phyloP scores from a whole-genome alignment of 2,329 filamentous ascomycete genomes.

The Sporothrix inflata region DNA sequence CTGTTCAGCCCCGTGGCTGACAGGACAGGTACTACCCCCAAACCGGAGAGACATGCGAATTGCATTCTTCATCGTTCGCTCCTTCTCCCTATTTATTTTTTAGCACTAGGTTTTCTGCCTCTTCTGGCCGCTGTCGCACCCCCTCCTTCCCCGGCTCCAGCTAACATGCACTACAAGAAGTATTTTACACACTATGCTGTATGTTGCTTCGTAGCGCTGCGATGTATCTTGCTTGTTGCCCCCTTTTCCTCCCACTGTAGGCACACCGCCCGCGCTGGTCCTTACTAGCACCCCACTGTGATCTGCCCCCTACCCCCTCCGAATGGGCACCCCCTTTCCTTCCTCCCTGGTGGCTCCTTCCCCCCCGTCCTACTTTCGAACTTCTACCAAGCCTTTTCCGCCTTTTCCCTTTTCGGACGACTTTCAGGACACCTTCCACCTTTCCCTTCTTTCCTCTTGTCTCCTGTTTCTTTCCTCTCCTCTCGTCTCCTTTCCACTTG shows the following conservation, averaged over 20 bases:
- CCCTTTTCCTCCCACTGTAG: conserved; percentile 7
- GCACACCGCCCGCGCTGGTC: neutral
- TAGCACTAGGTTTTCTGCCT: neutral
- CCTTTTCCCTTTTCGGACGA: conserved; percentile 28
- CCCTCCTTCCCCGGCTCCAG: neutral
- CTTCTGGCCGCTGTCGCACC: neutral
- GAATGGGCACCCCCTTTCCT: conserved; percentile 12
- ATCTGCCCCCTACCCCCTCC: neutral
- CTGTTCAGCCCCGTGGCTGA: neutral
- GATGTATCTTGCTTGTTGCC: neutral
- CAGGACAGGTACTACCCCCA: neutral
- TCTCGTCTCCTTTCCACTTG: conserved; percentile 8
- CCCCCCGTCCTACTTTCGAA: neutral
- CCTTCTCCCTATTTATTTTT: conserved; percentile 10
- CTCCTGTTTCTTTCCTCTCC: conserved; percentile 14
- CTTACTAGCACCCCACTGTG: conserved; percentile 25
- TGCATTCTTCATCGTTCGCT: conserved; percentile 22
- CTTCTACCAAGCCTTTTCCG: conserved; percentile 9
- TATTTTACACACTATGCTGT: neutral
- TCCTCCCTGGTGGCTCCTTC: conserved; percentile 11
- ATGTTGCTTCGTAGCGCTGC: neutral
- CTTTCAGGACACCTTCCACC: conserved; percentile 32
- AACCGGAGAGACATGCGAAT: conserved; percentile 21
- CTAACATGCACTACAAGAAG: neutral
- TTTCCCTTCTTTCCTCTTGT: conserved; percentile 6